Evolutionary conservation across 257 asterid species (phyloP).

Genomic region (Striga asiatica): DNA sequence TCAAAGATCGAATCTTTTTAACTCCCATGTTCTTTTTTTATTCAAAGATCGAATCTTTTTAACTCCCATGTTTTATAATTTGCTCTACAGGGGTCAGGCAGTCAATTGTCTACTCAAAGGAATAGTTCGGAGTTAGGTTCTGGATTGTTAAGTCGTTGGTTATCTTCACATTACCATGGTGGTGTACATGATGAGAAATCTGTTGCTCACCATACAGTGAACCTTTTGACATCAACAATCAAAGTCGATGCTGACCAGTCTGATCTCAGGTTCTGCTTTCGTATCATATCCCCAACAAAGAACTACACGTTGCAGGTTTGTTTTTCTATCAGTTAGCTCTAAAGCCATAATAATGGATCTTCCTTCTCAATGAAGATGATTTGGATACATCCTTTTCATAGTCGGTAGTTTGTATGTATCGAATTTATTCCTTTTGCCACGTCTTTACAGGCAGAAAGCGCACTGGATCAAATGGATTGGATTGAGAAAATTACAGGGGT

Average conservation of each 20-base stretch:
- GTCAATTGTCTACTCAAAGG: conserved; percentile 85
- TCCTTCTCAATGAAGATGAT: not conserved
- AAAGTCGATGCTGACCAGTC: conserved; percentile 99
- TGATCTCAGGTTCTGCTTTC: conserved; percentile 94
- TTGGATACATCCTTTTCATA: conserved; percentile 8
- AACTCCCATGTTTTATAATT: conserved; percentile 3
- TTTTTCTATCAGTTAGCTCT: conserved; percentile 14
- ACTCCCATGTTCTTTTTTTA: conserved; percentile 6
- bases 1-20: not conserved
- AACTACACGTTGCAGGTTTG: conserved; percentile 94
- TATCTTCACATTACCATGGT: conserved; percentile 93
- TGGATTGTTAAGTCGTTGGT: conserved; percentile 94
- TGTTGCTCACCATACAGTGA: conserved; percentile 98
- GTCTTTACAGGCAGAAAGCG: conserved; percentile 91
- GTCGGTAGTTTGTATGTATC: conserved; percentile 18
- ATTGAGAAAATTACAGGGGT: conserved; percentile 98
- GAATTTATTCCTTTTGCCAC: conserved; percentile 21
- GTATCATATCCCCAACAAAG: conserved; percentile 97
- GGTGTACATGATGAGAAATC: conserved; percentile 98
- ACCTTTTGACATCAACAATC: conserved; percentile 92
- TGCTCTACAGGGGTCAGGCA: conserved; percentile 58
- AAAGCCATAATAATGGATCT: not conserved
- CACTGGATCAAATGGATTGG: conserved; percentile 99
- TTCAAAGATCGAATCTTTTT: not conserved
- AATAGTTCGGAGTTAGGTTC: conserved; percentile 98